Evolutionary conservation across 345 rosid species (phyloP), one percentile per base, ranked within the genome.

Genomic region (Clausena lansium): DNA sequence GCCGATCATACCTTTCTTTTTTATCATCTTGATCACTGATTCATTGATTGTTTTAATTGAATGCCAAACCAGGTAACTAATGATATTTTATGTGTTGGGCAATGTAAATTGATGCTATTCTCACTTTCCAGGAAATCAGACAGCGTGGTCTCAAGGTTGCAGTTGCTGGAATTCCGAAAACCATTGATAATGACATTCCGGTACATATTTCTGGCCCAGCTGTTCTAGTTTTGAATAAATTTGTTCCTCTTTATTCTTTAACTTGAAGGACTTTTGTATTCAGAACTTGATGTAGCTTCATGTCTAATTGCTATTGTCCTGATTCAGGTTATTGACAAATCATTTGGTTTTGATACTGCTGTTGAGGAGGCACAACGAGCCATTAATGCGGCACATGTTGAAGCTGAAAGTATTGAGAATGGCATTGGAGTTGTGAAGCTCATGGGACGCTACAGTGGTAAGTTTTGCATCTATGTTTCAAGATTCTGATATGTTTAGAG

Each of bases 331-430:
- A 94, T 94, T 84, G 98, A 94, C 87, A 92, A 80, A 73, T 92
- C 98, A 61, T 94, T 94, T 79, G 98, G 97, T 77, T 94, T 94
- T 80, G 97, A 94, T 83, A 88, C 95, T 85, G 93, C 97, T 52
- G 97, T 94, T 71, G 98, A 94, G 82, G 98, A 94, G 83, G 97
- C 98, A 79, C 98, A 94, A 77, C 96, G 98, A 73, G 94, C 97
- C 73, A 94, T 92, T 67, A 91, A 88, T 78, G 96, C 98, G 52
- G 98, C 98, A 13, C 98, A 92, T 80, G 96, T 94, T 66, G 98
- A 94, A 85, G 91, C 98, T 65, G 85, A 77, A 83, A 94, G 97
- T 81, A 72, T 67, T 45, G 93, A 87, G 80, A 90, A 94, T 58
- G 96, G 97, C 10, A 89, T 94, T 6, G 98, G 98, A 62, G 79